Percentiles rank a stretch among this genome's conserved stretches.
These are phyloP conservation scores for Camellia lanceoleosa DNA, from an alignment of 148 eudicot species.

Conservation along the genomic window DNA sequence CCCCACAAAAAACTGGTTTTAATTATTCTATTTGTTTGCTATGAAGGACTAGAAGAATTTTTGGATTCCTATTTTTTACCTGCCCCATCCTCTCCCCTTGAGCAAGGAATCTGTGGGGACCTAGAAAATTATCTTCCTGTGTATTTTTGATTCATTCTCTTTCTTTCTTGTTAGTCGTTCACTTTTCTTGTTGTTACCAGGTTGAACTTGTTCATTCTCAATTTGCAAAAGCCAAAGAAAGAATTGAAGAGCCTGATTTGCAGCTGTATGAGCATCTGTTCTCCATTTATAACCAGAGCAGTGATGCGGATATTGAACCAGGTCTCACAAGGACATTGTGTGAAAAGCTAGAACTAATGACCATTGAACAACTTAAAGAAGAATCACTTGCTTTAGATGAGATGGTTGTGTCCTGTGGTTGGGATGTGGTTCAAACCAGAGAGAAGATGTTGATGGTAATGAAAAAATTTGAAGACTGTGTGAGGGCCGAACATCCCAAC, in stretches of 20 bases:
- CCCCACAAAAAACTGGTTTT: not conserved
- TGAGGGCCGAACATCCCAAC: not conserved
- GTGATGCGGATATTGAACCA: not conserved
- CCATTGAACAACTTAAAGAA: constrained; percentile 5
- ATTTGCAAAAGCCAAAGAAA: constrained; percentile 10
- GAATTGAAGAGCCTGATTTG: not conserved
- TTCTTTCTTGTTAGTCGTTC: constrained; percentile 7
- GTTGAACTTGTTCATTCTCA: constrained; percentile 11
- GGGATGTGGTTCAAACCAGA: not conserved
- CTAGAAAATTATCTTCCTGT: not conserved
- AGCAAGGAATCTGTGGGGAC: not conserved
- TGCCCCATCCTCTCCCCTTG: not conserved
- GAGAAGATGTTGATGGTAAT: constrained; percentile 6
- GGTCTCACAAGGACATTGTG: not conserved
- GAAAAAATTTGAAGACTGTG: constrained; percentile 11
- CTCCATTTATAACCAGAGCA: constrained; percentile 3
- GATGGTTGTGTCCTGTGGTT: constrained; percentile 2
- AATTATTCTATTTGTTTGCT: not conserved
- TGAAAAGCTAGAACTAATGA: constrained; percentile 16
- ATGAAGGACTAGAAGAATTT: too few relatives aligned
- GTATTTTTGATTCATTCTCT: not conserved
- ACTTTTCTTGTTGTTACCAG: constrained; percentile 9
- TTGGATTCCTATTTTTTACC: not conserved
- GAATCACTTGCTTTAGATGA: constrained; percentile 11
- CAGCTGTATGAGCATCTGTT: constrained; percentile 9